Conservation (phyloP, 495 filamentous ascomycete species). For the Choiromyces venosus region DNA sequence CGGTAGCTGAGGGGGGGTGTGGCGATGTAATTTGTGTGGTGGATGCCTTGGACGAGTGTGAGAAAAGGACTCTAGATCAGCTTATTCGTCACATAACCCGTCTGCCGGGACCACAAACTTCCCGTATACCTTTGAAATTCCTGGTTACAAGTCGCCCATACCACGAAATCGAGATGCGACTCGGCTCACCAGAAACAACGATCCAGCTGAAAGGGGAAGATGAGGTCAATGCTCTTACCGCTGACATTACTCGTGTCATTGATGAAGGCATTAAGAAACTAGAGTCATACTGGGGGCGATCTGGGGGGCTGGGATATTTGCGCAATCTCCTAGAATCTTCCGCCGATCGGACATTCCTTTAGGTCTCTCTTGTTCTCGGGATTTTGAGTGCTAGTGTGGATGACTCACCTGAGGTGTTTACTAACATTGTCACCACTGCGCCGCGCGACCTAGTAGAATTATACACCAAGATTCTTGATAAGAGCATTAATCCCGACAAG, state of each 20-base stretch:
- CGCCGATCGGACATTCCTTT: constrained; percentile 46
- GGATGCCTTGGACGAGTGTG: constrained; percentile 49
- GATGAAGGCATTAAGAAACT: constrained; percentile 39
- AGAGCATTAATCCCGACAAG: constrained; percentile 17
- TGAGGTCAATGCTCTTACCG: constrained; percentile 41
- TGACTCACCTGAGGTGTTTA: constrained; percentile 21
- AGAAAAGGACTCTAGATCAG: constrained; percentile 27
- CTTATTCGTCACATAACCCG: constrained; percentile 28
- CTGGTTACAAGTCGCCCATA: constrained; percentile 50
- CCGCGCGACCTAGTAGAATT: constrained; percentile 34
- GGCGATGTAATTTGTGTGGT: constrained; percentile 43
- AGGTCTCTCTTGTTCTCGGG: constrained; percentile 39
- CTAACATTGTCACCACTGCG: constrained; percentile 33
- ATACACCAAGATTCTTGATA: constrained; percentile 43
- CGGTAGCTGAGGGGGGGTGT: constrained; percentile 24
- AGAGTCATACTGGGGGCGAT: constrained; percentile 13
- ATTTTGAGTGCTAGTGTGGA: constrained; percentile 3
- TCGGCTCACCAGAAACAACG: constrained; percentile 18
- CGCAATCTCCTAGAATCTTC: constrained; percentile 33
- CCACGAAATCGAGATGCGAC: constrained; percentile 40
- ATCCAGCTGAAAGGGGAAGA: constrained; percentile 46
- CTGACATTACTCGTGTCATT: constrained; percentile 46
- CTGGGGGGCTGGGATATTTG: constrained; percentile 15
- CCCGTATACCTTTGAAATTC: constrained; percentile 43
- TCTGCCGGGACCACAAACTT: background rate